Evolutionary conservation across 225 moss, liverwort and hornwort species (phyloP), one percentile per base, ranked within the genome.

Genomic region (Sphagnum tenellum): DNA sequence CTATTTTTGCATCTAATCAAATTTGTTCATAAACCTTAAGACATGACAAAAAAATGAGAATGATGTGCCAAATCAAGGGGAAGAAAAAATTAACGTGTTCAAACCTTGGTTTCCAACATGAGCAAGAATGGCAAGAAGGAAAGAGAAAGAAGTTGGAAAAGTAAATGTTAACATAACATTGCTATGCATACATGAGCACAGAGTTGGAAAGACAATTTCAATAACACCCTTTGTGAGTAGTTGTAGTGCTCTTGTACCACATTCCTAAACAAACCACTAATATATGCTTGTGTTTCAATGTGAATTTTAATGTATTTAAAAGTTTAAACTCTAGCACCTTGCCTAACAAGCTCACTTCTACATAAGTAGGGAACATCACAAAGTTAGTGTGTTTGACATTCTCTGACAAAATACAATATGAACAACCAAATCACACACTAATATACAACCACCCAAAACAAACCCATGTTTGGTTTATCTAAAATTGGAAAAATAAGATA

Each of bases 211-310:
- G 68, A 98, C 77, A 57, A 82, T 72, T 74, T 98, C 96, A 73
- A 93, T 92, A 59, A 92, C 96, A 68, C 96, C 96, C 77, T 98
- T 98, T 4, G 89, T 84, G 62, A 98, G 66, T 70, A 98, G 60
- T 48, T 79, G 77, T 61, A 93, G 55, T 51, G 69, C 64, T 69
- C 82, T 77, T 50, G 82, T 85, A 44, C 74, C 71, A 74, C 64
- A 8, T 55, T 98, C 89, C 75, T 89, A 78, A 54, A 98, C 80
- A 59, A n/a, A 98, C 81, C 50, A 98, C 76, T 44, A 92, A 98
- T 92, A 98, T 98, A 62, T 81, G 82, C 76, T 92, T 98, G 62
- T 92, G 88, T 60, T 98, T 90, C 56, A 92, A 98, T 50, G 96
- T 90, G 69, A 98, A 98, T 75, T 98, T 92, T 66, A 98, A 61